Evolutionary conservation across 1,284 basidiomycete species (phyloP).

Genomic region (Moniliophthora roreri): DNA sequence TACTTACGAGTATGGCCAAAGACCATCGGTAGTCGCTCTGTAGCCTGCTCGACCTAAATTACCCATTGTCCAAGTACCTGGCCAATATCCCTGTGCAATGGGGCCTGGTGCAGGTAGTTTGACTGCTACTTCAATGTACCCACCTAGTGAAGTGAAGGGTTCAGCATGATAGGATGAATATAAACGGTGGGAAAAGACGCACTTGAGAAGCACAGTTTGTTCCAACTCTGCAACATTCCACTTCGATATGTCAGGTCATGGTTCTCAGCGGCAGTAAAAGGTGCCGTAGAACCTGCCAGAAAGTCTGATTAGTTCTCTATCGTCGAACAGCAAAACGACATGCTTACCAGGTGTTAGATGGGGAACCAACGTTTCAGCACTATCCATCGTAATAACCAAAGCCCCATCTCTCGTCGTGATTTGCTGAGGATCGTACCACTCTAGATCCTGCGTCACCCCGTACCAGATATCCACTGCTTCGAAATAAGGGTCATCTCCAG

Average conservation of each 20-base stretch:
- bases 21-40: slow-evolving; percentile 78
- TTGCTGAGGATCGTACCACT: slow-evolving; percentile 81
- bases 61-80: slow-evolving; percentile 87
- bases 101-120: slow-evolving; percentile 37
- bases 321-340: too few relatives aligned
- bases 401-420: slow-evolving; percentile 72
- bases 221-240: slow-evolving; percentile 75
- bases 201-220: slow-evolving; percentile 81
- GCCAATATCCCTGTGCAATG: slow-evolving; percentile 45
- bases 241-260: slow-evolving; percentile 68
- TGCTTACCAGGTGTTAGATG: slow-evolving; percentile 17
- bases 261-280: slow-evolving; percentile 41
- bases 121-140: not conserved
- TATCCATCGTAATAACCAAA: slow-evolving; percentile 75
- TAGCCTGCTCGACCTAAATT: slow-evolving; percentile 85
- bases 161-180: slow-evolving; percentile 22
- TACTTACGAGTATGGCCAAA: slow-evolving; percentile 62
- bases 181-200: slow-evolving; percentile 17
- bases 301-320: too few relatives aligned
- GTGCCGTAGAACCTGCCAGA: slow-evolving; percentile 37
- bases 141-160: too few relatives aligned
- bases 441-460: slow-evolving; percentile 61
- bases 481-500: slow-evolving; percentile 74
- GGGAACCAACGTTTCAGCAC: not conserved
- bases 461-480: slow-evolving; percentile 68